A percentile compares a stretch with the other conserved stretches of the same genome.
These are phyloP conservation scores for Enterospora canceri DNA, from an alignment of 371 early-diverging fungal species.

Conservation along the genomic window DNA sequence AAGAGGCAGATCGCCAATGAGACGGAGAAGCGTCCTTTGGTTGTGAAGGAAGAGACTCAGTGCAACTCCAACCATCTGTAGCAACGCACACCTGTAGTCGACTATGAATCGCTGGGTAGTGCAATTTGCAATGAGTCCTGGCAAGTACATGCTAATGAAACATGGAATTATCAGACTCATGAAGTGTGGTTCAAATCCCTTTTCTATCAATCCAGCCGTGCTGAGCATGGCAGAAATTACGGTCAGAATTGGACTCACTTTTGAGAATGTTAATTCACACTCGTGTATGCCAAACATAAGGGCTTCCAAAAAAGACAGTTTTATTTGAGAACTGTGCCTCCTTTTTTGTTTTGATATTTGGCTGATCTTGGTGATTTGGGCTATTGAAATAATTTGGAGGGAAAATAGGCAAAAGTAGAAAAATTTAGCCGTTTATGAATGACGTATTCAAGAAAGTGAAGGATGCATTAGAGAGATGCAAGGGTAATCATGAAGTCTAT, in stretches of 20 bases:
- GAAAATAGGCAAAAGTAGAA: too few species aligned
- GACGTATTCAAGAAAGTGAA: too few species aligned
- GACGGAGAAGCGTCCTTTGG: not conserved
- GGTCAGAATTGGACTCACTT: not conserved
- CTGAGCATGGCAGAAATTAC: not conserved
- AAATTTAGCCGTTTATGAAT: too few species aligned
- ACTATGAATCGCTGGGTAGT: slow-evolving; percentile 15
- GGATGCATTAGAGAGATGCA: too few species aligned
- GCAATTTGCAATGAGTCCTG: slow-evolving; percentile 33
- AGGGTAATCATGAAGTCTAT: too few species aligned
- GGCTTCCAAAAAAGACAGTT: not conserved
- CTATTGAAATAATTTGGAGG: too few species aligned
- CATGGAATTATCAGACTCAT: slow-evolving; percentile 25
- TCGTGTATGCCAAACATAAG: not conserved
- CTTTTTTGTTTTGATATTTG: too few species aligned
- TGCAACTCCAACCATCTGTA: slow-evolving; percentile 18
- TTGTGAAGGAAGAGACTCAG: slow-evolving; percentile 14
- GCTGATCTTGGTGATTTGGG: too few species aligned
- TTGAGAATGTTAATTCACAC: not conserved
- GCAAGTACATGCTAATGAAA: slow-evolving; percentile 13
- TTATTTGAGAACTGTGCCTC: not conserved
- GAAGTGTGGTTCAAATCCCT: slow-evolving; percentile 23
- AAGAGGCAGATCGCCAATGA: slow-evolving; percentile 13
- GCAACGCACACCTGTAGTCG: not conserved
- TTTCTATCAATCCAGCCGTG: slow-evolving; percentile 1